Conservation (phyloP, 2,329 filamentous ascomycete species). For the Scytalidium lignicola region DNA sequence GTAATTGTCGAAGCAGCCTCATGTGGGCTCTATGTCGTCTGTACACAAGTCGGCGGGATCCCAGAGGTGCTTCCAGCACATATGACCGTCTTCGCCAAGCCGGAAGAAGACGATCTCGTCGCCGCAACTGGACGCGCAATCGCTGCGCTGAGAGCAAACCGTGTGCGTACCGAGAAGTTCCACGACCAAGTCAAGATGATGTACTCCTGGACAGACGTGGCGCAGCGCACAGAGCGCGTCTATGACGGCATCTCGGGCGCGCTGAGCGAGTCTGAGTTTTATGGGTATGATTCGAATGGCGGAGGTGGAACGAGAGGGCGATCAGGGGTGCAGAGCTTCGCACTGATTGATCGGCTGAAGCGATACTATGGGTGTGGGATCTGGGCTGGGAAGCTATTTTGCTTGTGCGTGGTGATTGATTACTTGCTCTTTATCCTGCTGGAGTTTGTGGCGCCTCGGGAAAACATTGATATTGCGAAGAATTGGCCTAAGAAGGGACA, state of each 20-base stretch:
- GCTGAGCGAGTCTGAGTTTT: conserved; percentile 83
- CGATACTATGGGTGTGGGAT: conserved; percentile 97
- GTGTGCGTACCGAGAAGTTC: conserved; percentile 86
- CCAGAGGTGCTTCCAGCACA: conserved; percentile 92
- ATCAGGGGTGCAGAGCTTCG: conserved; percentile 73
- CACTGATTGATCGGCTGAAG: conserved; percentile 90
- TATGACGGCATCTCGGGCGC: conserved; percentile 88
- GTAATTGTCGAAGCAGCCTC: conserved; percentile 96
- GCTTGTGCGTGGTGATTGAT: conserved; percentile 88
- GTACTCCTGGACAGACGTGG: conserved; percentile 98
- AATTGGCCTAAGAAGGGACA: conserved; percentile 79
- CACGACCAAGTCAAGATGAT: conserved; percentile 97
- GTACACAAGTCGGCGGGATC: conserved; percentile 92
- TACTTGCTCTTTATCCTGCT: conserved; percentile 86
- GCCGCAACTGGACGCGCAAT: conserved; percentile 86
- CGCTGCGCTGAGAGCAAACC: conserved; percentile 75
- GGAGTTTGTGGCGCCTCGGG: conserved; percentile 80
- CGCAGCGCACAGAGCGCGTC: conserved; percentile 86
- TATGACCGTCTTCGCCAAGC: conserved; percentile 97
- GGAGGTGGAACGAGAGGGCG: conserved; percentile 63
- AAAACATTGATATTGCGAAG: conserved; percentile 80
- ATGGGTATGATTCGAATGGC: conserved; percentile 68
- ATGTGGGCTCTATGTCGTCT: conserved; percentile 94
- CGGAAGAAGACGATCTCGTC: conserved; percentile 93
- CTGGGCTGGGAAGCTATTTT: conserved; percentile 97